Evolutionary conservation across 225 moss, liverwort and hornwort genomes (phyloP), one percentile per base, ranked within the genome.

Genomic region (Rhytidiadelphus loreus): DNA sequence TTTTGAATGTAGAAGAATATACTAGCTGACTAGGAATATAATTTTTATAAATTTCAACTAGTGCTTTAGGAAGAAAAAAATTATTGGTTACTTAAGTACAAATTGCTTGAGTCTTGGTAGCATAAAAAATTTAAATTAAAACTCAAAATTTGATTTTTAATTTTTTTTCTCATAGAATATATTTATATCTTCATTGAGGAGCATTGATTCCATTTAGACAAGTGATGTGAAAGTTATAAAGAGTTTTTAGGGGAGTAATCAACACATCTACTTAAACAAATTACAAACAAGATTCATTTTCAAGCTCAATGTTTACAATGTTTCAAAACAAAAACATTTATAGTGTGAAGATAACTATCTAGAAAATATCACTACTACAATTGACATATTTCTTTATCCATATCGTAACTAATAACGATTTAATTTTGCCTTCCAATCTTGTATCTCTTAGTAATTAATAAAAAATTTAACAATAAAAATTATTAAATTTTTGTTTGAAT

Each of bases 41-140:
- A 7, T 12, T n/a, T 68, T n/a, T 12, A 22, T n/a, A n/a, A n/a
- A n/a, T 68, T 68, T n/a, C 22, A 22, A 22, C n/a, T n/a, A 4
- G 7, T 11, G 2, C n/a, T 0, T 2, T n/a, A n/a, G 1, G 2
- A 5, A n/a, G 7, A 68, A 7, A n/a, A 7, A 68, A 66, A 50
- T 9, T 50, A 9, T 9, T 46, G 46, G 9, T 46, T 9, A 7
- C 46, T 9, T 50, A 29, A 20, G 6, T 8, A 21, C 22, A 22
- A 68, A n/a, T 22, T n/a, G 12, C 4, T 68, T 35, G 11, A 66
- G 11, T 37, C 6, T 23, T 1, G 4, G 7, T n/a, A n/a, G 12
- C 5, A 26, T 61, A 1, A 61, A 21, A 37, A 21, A 50, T 50
- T 9, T 6, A 37, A 6, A 2, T 6, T 0, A 37, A 65, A 66